A percentile compares a stretch with the other conserved stretches of the same genome.
Conservation (phyloP, 257 asterid genomes). For the Solanum bulbocastanum region DNA sequence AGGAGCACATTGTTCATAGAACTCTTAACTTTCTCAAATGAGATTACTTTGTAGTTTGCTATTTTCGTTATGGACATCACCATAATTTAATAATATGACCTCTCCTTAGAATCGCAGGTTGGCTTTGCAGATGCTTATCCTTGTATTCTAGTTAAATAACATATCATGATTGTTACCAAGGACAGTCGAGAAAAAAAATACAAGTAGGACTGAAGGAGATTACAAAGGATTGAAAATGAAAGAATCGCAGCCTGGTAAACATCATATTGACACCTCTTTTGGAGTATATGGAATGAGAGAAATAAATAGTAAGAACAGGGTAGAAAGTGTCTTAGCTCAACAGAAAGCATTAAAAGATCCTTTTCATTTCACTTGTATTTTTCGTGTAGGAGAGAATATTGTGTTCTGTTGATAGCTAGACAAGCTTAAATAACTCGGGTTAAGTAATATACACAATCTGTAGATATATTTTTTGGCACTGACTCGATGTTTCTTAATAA, state of each 20-base stretch:
- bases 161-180: neutral
- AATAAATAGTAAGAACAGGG: neutral
- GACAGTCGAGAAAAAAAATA: neutral
- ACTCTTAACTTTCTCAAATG: neutral
- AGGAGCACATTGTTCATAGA: neutral
- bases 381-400: neutral
- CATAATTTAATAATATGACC: neutral
- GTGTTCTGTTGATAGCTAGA: neutral
- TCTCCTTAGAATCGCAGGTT: neutral
- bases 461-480: neutral
- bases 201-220: neutral
- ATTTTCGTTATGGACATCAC: neutral
- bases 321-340: neutral
- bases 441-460: neutral
- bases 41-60: neutral
- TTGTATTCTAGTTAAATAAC: neutral
- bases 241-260: neutral
- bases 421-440: neutral
- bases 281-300: neutral
- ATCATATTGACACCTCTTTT: neutral
- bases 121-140: neutral
- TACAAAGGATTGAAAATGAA: neutral
- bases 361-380: neutral
- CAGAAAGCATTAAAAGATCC: neutral
- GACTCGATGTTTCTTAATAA: neutral